Conservation (phyloP, 2,329 filamentous ascomycete species). For the Beauveria rudraprayagi region DNA sequence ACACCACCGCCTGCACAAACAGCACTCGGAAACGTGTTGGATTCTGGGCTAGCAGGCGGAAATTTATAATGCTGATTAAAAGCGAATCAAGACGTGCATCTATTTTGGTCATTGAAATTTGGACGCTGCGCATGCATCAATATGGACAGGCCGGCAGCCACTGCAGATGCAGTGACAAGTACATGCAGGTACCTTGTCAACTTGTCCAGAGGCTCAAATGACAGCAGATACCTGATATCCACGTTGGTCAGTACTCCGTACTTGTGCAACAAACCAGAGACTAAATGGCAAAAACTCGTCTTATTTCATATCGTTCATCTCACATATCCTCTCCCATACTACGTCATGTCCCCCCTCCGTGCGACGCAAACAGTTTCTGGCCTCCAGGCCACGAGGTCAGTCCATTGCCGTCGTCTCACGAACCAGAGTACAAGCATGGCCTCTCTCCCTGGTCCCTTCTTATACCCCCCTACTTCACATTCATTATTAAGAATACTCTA, state of each 20-base stretch:
- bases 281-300: not conserved
- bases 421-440: not conserved
- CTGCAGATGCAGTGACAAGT: not conserved
- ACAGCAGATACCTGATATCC: too few relatives aligned
- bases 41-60: too few relatives aligned
- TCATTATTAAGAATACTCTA: too few relatives aligned
- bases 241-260: not conserved
- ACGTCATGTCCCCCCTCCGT: not conserved
- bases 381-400: not conserved
- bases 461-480: not conserved
- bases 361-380: not conserved
- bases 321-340: not conserved
- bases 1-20: too few relatives aligned
- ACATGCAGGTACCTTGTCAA: not conserved
- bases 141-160: not conserved
- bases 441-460: not conserved
- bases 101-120: too few relatives aligned
- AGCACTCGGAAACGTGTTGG: too few relatives aligned
- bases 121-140: not conserved
- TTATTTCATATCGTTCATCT: not conserved
- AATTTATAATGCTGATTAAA: too few relatives aligned
- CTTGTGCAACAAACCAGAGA: not conserved
- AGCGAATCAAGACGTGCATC: too few relatives aligned
- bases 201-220: too few relatives aligned
- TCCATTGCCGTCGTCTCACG: not conserved